A percentile compares a stretch with the other conserved stretches of the same genome.
These are phyloP conservation scores for Solanum sitiens DNA, from an alignment of 257 asterid genomes.

Conservation along the genomic window DNA sequence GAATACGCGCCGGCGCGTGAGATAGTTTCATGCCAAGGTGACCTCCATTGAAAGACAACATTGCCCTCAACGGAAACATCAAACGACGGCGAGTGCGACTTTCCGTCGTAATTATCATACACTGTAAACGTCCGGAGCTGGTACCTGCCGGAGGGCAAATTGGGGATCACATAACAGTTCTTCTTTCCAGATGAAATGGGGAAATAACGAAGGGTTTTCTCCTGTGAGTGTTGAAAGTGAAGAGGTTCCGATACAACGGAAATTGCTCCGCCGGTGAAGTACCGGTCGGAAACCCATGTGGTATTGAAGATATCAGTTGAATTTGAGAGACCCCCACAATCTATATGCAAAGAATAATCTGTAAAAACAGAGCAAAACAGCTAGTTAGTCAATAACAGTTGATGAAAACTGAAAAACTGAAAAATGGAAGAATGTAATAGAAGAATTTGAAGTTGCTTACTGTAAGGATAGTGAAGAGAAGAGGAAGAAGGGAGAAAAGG, in stretches of 20 bases:
- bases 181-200: conserved; percentile 78
- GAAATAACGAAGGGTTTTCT: conserved; percentile 80
- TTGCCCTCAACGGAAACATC: conserved; percentile 88
- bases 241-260: conserved; percentile 89
- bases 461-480: conserved; percentile 25
- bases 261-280: conserved; percentile 63
- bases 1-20: conserved; percentile 82
- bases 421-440: not conserved
- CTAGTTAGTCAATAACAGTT: not conserved
- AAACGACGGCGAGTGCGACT: conserved; percentile 74
- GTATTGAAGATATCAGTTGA: conserved; percentile 62
- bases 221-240: conserved; percentile 58
- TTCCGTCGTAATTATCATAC: conserved; percentile 83
- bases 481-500: not conserved
- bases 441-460: conserved; percentile 11
- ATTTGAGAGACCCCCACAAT: conserved; percentile 68
- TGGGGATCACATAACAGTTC: conserved; percentile 72
- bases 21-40: conserved; percentile 65
- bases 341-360: conserved; percentile 62
- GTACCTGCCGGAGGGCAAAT: conserved; percentile 15
- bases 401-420: not conserved
- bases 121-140: conserved; percentile 71
- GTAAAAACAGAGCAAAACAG: conserved; percentile 1
- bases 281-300: conserved; percentile 79
- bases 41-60: conserved; percentile 76